Evolutionary conservation across 805 yeast genomes (phyloP), one percentile per base, ranked within the genome.

Genomic region (Cyberlindnera petersonii): DNA sequence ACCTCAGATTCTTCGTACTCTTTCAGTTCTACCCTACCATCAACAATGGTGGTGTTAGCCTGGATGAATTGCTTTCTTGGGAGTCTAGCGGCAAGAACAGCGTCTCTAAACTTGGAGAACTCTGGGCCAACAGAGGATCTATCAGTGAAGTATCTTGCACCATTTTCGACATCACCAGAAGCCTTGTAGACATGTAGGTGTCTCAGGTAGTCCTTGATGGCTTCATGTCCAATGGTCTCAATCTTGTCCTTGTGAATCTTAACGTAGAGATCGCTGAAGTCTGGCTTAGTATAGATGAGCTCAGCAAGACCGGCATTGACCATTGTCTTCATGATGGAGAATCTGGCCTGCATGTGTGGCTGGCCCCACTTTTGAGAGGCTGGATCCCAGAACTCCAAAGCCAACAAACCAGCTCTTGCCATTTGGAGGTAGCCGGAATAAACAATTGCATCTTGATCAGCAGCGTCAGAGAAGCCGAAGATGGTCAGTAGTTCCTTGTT

Each of bases 341-440:
- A 87, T 61, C 96, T 72, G 4, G 95, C 96, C 65, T 86, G 95
- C 87, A 86, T 86, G 60, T 87, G 96, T 11, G 96, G 80, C 65
- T 87, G 96, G 22, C 96, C 96, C 95, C 96, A 87, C 63, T 86
- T 86, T 43, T 69, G 66, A 21, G 86, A 72, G 31, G 63, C 63
- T 27, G 95, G 95, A 60, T 87, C 95, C 87, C 94, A 87, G 59
- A 73, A 85, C 60, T 87, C 95, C 56, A 87, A 70, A 7, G 85
- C 91, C 24, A 83, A 55, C 35, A 87, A 66, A 42, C 96, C 96
- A 6, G 95, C 95, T 51, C 95, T 73, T 19, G 87, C 83, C 96
- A 87, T 87, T 48, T 76, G 79, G 47, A 86, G 64, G 49, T 79
- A 84, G 13, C 89, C 85, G 29, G 83, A 70, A 53, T 72, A 75